Percentiles rank a stretch among this genome's conserved stretches.
Conservation (phyloP, 257 asterid genomes). For the Handroanthus guayacan region DNA sequence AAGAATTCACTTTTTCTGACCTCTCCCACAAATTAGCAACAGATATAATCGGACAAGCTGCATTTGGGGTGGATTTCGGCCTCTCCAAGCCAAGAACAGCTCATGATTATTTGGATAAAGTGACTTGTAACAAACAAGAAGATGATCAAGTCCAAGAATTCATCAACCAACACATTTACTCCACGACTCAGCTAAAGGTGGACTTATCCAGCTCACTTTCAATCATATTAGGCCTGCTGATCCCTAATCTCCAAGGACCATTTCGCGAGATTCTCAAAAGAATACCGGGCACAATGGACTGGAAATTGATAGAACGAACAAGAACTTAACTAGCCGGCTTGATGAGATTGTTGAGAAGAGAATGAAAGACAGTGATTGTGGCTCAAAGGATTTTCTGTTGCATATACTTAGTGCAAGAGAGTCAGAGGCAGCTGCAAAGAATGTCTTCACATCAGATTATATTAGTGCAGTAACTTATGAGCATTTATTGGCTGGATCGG, state of each 20-base stretch:
- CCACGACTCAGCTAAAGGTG: slow-evolving; percentile 94
- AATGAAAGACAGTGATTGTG: slow-evolving; percentile 50
- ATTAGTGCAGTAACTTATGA: slow-evolving; percentile 92
- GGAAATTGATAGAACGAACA: slow-evolving; percentile 74
- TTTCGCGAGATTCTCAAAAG: slow-evolving; percentile 81
- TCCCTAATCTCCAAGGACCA: slow-evolving; percentile 87
- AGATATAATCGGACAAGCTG: slow-evolving; percentile 89
- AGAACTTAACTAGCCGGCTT: slow-evolving; percentile 56
- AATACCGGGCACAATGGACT: slow-evolving; percentile 89
- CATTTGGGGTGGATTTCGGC: slow-evolving; percentile 91
- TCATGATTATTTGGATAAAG: slow-evolving; percentile 3
- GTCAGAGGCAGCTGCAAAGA: slow-evolving; percentile 56
- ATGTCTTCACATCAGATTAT: slow-evolving; percentile 73
- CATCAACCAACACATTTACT: slow-evolving; percentile 85
- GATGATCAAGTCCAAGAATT: slow-evolving; percentile 64
- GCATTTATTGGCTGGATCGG: slow-evolving; percentile 93
- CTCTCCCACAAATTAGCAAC: slow-evolving; percentile 87
- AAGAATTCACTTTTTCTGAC: slow-evolving; percentile 72
- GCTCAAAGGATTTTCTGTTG: slow-evolving; percentile 76
- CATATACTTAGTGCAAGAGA: slow-evolving; percentile 75
- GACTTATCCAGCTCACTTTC: slow-evolving; percentile 90
- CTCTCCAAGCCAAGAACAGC: slow-evolving; percentile 64
- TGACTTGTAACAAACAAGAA: slow-evolving; percentile 30
- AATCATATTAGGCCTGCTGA: slow-evolving; percentile 73
- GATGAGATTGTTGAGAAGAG: slow-evolving; percentile 69